Percentiles rank a stretch among this genome's conserved stretches.
Evolutionary conservation across 768 basidiomycete genomes (phyloP).

Genomic region (Dioszegia hungarica): DNA sequence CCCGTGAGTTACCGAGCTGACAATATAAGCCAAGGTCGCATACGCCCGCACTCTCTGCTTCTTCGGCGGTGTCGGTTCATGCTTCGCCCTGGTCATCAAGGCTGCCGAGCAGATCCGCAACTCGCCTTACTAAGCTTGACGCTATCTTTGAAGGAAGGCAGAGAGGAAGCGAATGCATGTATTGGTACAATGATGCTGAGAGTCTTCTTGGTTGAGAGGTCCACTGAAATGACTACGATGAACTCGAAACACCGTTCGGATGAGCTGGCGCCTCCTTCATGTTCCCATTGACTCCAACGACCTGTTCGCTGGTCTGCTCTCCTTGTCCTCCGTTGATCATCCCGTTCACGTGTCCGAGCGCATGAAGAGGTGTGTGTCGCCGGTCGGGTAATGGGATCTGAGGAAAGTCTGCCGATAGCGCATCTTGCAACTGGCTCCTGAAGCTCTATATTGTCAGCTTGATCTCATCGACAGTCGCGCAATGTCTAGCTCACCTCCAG

Average conservation of each 20-base stretch:
- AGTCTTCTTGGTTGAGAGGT: too few species aligned
- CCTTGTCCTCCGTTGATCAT: too few species aligned
- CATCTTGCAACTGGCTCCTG: constrained; percentile 26
- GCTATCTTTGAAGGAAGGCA: too few species aligned
- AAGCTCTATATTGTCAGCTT: constrained; percentile 24
- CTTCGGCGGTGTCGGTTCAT: constrained; percentile 9
- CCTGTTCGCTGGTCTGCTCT: not conserved
- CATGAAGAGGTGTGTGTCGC: not conserved
- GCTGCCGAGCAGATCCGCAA: constrained; percentile 2
- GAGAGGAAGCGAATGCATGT: too few species aligned
- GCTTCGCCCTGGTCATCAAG: constrained; percentile 16
- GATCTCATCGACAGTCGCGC: not conserved
- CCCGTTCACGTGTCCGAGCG: too few species aligned
- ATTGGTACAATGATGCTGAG: too few species aligned
- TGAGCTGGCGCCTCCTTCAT: not conserved
- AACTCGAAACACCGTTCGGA: not conserved
- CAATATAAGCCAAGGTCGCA: not conserved
- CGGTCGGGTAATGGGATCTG: constrained; percentile 28
- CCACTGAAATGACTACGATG: too few species aligned
- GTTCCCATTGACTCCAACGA: not conserved
- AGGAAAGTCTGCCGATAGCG: constrained; percentile 28
- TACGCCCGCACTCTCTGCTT: constrained; percentile 1
- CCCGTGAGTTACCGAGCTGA: not conserved
- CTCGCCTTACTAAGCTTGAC: not conserved
- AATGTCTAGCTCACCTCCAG: constrained; percentile 29